Base-by-base conservation (phyloP, 2,329 filamentous ascomycete genomes). In the Calonectria pseudoreteaudii region DNA sequence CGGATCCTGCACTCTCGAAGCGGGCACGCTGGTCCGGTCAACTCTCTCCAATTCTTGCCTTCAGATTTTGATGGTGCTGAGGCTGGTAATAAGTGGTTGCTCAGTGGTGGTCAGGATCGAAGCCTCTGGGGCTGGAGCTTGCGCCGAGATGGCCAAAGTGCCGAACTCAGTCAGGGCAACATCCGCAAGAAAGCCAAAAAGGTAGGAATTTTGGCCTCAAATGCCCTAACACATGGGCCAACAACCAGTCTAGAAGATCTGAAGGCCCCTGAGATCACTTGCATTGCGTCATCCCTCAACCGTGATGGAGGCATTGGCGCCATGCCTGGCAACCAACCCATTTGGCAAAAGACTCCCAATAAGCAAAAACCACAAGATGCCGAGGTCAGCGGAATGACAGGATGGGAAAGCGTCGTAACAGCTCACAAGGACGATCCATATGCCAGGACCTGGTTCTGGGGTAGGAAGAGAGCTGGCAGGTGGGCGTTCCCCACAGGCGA, bases 371-470 rank as follows among this genome's bases (percentile, higher is more conserved):
- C 85, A n/a, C 86, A 89, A 13, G 93, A 95, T 83, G 92, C 94
- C 3, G 93, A 95, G 78, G 88, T 92, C 71, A 94, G 93, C 79
- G 90, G 92, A 62, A 92, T 92, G 87, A 98, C 96, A 3, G 97
- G 97, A 1, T 99, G 97, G 97, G 97, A 99, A 84, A 98, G 96
- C 81, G 93, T 99, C 9, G 91, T 99, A 2, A 99, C 97, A 5
- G 96, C 95, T 13, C 97, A 99, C 82, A 93, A 93, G 81, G 92
- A 93, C 66, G 96, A 98, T 81, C 90, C 92, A 56, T 94, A 91
- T 81, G 97, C 95, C 23, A 92, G 97, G 68, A 98, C 97, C 1
- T 99, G 97, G 97, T 98, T 98, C 85, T 98, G 97, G 96, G 97
- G 96, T 8, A 93, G 95, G 71, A 98, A 97, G 85, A 93, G 94